A percentile compares a stretch with the other conserved stretches of the same genome.
phyloP scores from a whole-genome alignment of 306 rosid species.

The Heteromeles arbutifolia region DNA sequence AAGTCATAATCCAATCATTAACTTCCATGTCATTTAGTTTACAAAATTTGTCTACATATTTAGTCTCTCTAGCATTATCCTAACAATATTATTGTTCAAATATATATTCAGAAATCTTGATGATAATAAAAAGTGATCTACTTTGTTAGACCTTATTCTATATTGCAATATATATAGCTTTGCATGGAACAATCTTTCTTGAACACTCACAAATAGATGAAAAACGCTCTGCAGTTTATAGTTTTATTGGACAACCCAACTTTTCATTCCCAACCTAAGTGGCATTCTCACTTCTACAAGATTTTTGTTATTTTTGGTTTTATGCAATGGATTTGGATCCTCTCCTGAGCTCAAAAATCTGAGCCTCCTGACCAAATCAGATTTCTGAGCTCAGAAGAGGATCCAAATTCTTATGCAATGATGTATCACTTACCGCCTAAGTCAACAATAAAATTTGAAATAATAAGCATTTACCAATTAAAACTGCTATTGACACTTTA shows the following conservation, averaged over 20 bases:
- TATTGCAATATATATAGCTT: not conserved
- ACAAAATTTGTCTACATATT: too few species aligned
- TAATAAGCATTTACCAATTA: not conserved
- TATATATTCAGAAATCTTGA: not conserved
- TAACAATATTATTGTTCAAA: conserved; percentile 2
- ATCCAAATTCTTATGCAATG: not conserved
- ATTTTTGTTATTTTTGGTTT: too few species aligned
- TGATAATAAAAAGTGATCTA: not conserved
- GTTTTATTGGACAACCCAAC: not conserved
- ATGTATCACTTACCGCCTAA: not conserved
- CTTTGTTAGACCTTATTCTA: conserved; percentile 11
- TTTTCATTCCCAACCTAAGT: not conserved
- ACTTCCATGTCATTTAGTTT: too few species aligned
- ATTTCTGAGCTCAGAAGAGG: too few species aligned
- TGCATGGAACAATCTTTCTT: conserved; percentile 5
- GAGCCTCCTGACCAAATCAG: too few species aligned
- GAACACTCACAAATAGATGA: not conserved
- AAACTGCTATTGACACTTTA: not conserved
- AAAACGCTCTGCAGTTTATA: not conserved
- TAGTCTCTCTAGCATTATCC: too few species aligned
- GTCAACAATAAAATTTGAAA: not conserved
- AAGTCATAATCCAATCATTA: too few species aligned
- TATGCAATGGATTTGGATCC: too few species aligned
- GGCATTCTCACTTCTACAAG: not conserved
- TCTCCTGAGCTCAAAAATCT: too few species aligned